Conservation (phyloP, 2,329 filamentous ascomycete species). For the Cadophora sp. region DNA sequence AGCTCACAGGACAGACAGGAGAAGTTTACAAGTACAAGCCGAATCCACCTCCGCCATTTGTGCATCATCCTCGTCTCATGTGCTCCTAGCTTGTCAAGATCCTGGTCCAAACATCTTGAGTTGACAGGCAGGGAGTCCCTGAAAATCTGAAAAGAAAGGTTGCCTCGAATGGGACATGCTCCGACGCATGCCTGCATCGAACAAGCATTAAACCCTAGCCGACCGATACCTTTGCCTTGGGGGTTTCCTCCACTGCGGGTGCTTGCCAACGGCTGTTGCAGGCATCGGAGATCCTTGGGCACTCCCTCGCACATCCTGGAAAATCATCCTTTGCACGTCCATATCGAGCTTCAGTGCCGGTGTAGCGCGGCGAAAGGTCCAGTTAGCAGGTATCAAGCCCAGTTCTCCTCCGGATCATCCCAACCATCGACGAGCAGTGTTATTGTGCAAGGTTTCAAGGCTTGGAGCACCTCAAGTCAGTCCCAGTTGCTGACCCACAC, state of each 20-base stretch:
- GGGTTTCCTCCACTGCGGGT: constrained; percentile 37
- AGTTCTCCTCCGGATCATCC: constrained; percentile 38
- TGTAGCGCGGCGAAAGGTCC: constrained; percentile 37
- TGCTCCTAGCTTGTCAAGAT: constrained; percentile 40
- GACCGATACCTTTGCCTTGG: constrained; percentile 36
- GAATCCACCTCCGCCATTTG: constrained; percentile 36
- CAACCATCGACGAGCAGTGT: constrained; percentile 37
- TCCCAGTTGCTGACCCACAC: constrained; percentile 52
- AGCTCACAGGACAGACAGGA: not conserved
- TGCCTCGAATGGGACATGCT: constrained; percentile 42
- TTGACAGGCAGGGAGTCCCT: constrained; percentile 41
- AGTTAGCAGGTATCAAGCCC: constrained; percentile 36
- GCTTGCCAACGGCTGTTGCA: constrained; percentile 38
- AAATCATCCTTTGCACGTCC: constrained; percentile 36
- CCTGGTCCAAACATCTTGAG: constrained; percentile 41
- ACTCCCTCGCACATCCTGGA: constrained; percentile 34
- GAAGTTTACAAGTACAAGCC: constrained; percentile 38
- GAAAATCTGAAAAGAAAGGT: constrained; percentile 37
- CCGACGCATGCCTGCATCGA: constrained; percentile 41
- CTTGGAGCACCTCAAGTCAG: constrained; percentile 43
- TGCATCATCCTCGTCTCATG: constrained; percentile 44
- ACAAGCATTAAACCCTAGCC: constrained; percentile 41
- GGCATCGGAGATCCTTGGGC: constrained; percentile 37
- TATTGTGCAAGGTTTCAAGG: constrained; percentile 39
- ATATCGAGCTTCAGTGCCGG: constrained; percentile 40